Evolutionary conservation across 441 rosid genomes (phyloP), one percentile per base, ranked within the genome.

Genomic region (Jatropha podagrica): DNA sequence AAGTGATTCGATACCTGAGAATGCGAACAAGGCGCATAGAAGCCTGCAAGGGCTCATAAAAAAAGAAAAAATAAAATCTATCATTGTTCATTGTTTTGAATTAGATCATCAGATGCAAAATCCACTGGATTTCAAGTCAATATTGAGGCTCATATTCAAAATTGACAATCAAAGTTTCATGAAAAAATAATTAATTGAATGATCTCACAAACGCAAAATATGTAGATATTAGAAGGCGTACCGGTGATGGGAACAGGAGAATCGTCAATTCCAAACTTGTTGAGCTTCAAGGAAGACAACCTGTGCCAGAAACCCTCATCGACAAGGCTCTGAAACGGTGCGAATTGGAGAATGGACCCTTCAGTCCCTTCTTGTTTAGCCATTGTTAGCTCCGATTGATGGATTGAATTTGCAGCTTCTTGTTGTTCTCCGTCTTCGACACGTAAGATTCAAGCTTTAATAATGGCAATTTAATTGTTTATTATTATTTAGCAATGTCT

Each of bases 281-380:
- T 91, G 81, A 95, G 98, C 83, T 93, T 93, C 83, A 92, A 55
- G 77, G 94, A 91, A 76, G 97, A 93, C 67, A 95, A 83, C 77
- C 88, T 83, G 70, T 92, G 98, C 99, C 98, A 95, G 83, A 93
- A 93, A 73, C 97, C 94, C 80, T 95, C 97, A 58, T 95, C 97
- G 2, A 90, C 97, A 4, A 85, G 83, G 75, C 98, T 93, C 79
- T 91, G 89, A 71, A 93, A 85, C 46, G 92, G 90, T 20, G 91
- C 90, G 81, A 95, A 93, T 81, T 88, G 92, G 38, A 95, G 95
- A 32, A 89, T 75, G 7, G 89, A 73, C 75, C 85, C 73, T 51
- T 75, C 72, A 74, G 54, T 4, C 10, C 27, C 83, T 51, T 72
- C 77, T 59, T 79, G 73, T 41, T 65, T 71, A 6, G 86, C 78